Evolutionary conservation across 768 basidiomycete species (phyloP).

Genomic region (Lactifluus echinatus): DNA sequence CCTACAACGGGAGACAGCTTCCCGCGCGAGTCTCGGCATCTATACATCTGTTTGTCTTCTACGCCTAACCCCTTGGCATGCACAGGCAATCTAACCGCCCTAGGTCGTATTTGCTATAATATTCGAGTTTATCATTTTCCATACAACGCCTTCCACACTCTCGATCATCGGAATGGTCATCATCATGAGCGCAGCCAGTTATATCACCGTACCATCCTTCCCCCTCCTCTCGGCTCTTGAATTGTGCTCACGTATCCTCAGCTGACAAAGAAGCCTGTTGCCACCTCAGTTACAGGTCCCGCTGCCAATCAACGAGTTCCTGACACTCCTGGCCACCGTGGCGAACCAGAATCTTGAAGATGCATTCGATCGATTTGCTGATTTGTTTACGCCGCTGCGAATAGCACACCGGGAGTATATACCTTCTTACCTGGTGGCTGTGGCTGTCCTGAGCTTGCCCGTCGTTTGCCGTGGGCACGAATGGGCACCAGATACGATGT

Average conservation of each 20-base stretch:
- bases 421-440: too few species aligned
- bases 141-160: constrained; percentile 45
- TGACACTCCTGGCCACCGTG: too few species aligned
- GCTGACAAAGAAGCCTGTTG: neutral
- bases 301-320: neutral
- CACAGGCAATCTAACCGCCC: neutral
- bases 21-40: constrained; percentile 50
- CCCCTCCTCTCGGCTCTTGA: neutral
- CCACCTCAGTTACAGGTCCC: neutral
- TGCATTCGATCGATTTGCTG: too few species aligned
- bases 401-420: too few species aligned
- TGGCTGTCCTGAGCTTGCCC: too few species aligned
- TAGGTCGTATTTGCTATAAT: constrained; percentile 57
- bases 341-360: neutral
- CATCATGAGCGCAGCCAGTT: constrained; percentile 55
- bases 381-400: too few species aligned
- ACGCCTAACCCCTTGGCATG: constrained; percentile 3
- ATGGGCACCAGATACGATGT: too few species aligned
- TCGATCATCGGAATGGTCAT: constrained; percentile 55
- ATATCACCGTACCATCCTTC: constrained; percentile 45
- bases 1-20: constrained; percentile 55
- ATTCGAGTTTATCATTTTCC: constrained; percentile 59
- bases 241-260: neutral
- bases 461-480: too few species aligned
- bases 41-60: constrained; percentile 40